Evolutionary conservation across 768 basidiomycete species (phyloP), one percentile per base, ranked within the genome.

Genomic region (Asterophora parasitica): DNA sequence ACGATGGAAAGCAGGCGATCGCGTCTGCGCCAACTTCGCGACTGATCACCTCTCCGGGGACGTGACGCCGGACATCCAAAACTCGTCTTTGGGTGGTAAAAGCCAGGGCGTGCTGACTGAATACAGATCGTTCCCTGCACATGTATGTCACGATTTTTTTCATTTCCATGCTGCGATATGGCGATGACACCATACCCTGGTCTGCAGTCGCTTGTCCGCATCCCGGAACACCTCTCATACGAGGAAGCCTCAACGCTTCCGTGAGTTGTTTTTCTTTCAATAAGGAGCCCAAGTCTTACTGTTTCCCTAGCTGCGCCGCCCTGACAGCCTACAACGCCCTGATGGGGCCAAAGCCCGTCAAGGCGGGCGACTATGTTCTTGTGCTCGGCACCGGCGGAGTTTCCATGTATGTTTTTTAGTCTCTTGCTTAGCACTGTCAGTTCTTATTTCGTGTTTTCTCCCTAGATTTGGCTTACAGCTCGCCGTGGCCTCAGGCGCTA

Each of bases 221-320:
- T 83, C 49, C 79, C 85, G 0, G 61, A 72, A 13, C 75, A 83
- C 58, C 69, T 85, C n/a, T 75, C 73, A 1, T 82, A 77, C 52
- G 77, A 80, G 50, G 79, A 88, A 58, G 85, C 76, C 0, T 78
- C 84, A 0, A 82, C 82, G 16, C 65, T 87, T 4, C 79, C 82
- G 69, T 83, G 56, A 26, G 74, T 45, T 26, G 2, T 1, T 3
- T 23, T 23, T 23, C 23, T 6, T 6, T 6, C 23, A n/a, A 3
- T 23, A 23, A 23, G 23, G 3, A 23, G 23, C 23, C 23, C 6
- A 6, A 23, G 6, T 23, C 23, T 23, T 23, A 23, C 23, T 6
- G 3, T 23, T 23, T 6, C 6, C 23, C 23, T 23, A 23, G 76
- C 26, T 81, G 77, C 49, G 81, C 81, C 4, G 82, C 74, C 3